Conservation (phyloP, 352 stramenopile genomes). For the Pythium apleroticum region DNA sequence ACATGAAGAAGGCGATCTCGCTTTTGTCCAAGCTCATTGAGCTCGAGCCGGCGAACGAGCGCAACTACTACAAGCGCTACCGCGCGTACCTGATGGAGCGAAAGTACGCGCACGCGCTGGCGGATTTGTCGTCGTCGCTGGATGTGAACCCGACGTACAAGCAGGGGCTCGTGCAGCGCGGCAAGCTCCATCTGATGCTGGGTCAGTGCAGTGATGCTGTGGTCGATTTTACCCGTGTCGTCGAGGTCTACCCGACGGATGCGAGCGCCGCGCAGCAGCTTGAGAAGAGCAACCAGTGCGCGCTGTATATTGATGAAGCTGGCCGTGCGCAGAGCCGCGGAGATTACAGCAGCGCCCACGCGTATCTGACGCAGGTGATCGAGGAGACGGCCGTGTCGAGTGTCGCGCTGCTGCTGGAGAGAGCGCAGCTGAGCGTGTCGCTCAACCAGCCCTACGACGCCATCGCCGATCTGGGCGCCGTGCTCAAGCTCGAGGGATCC, state of each 20-base stretch:
- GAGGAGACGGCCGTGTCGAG: slow-evolving; percentile 74
- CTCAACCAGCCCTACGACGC: slow-evolving; percentile 72
- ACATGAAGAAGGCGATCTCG: slow-evolving; percentile 82
- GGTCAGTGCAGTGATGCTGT: slow-evolving; percentile 61
- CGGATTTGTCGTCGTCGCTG: slow-evolving; percentile 67
- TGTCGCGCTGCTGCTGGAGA: slow-evolving; percentile 60
- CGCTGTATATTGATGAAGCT: slow-evolving; percentile 59
- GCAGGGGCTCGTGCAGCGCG: slow-evolving; percentile 70
- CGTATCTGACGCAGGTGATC: slow-evolving; percentile 65
- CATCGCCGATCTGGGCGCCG: slow-evolving; percentile 66
- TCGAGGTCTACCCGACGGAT: slow-evolving; percentile 73
- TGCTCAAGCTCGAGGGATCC: slow-evolving; percentile 71
- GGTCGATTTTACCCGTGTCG: slow-evolving; percentile 54
- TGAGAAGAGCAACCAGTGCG: slow-evolving; percentile 65
- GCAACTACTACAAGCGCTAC: slow-evolving; percentile 86
- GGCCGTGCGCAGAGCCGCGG: slow-evolving; percentile 64
- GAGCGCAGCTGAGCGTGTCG: slow-evolving; percentile 71
- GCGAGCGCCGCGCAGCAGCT: slow-evolving; percentile 46
- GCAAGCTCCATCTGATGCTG: slow-evolving; percentile 80
- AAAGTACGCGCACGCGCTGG: slow-evolving; percentile 75
- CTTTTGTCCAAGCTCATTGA: slow-evolving; percentile 82
- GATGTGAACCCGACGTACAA: slow-evolving; percentile 80
- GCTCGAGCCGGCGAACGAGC: slow-evolving; percentile 73
- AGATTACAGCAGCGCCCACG: slow-evolving; percentile 63
- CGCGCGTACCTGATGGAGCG: slow-evolving; percentile 78